A percentile compares a stretch with the other conserved stretches of the same genome.
Evolutionary conservation across 441 rosid genomes (phyloP).

Genomic region (Biscutella laevigata): DNA sequence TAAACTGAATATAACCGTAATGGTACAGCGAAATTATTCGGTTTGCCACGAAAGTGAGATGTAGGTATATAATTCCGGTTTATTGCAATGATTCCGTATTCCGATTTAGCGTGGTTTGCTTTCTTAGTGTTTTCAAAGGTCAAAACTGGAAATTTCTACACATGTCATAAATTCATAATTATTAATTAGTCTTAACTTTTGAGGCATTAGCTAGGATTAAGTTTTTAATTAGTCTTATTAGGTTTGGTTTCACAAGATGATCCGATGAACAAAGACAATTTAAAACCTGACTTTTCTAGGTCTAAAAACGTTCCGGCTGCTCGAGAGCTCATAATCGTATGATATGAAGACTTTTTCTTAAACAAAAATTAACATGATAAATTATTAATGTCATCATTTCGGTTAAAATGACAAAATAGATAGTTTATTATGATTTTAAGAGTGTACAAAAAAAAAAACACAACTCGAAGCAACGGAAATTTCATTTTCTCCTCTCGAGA

Average conservation of each 20-base stretch:
- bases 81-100: neutral
- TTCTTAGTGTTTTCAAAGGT: neutral
- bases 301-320: constrained; percentile 11
- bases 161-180: neutral
- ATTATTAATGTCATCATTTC: too few species aligned
- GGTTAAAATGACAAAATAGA: too few species aligned
- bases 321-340: constrained; percentile 11
- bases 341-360: neutral
- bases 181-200: neutral
- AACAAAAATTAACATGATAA: neutral
- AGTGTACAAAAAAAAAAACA: too few species aligned
- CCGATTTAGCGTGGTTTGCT: constrained; percentile 1
- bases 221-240: neutral
- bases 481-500: too few species aligned
- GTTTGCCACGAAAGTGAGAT: too few species aligned
- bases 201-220: neutral
- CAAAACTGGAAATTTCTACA: neutral
- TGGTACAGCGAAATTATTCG: too few species aligned
- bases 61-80: too few species aligned
- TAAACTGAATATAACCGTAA: too few species aligned
- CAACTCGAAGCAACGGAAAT: too few species aligned
- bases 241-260: neutral
- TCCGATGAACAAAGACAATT: neutral
- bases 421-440: too few species aligned
- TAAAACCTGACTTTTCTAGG: constrained; percentile 16